Base-by-base conservation (phyloP, 225 moss, liverwort and hornwort genomes). In the Pseudoscleropodium purum region DNA sequence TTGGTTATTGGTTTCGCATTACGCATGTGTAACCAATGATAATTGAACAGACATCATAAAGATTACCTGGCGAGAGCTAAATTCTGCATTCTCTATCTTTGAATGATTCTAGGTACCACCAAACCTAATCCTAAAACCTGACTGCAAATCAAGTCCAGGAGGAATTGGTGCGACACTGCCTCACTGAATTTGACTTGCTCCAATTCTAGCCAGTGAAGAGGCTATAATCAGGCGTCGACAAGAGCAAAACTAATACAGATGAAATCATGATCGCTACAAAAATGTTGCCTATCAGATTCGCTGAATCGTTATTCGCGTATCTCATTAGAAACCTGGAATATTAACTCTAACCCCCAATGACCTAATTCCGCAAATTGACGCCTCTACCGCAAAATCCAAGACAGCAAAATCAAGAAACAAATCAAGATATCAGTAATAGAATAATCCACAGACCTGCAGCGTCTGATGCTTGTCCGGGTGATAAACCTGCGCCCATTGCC, bases 381-480 rank as follows among this genome's bases (percentile, higher is more conserved):
- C 41, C 26, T 34, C 24, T 17, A 34, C 67, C 74, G 24, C 66
- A 39, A 54, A 74, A 45, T n/a, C 27, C 72, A n/a, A 24, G 10
- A 41, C 11, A 51, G 26, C 0, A 16, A 33, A 65, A 86, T 33
- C 57, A 59, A 83, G 24, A 62, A 79, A 83, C 4, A 34, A 81
- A 41, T 23, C 18, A 65, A 8, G 65, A 18, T 11, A 70, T 29
- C 43, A 77, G 19, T 12, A 45, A 64, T 33, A 34, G 23, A 36
- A 68, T 11, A 17, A 47, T 81, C 34, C 30, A 36, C 72, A 83
- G 54, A 97, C 98, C 98, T 98, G 98, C 90, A 94, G 87, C 84
- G 95, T 92, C 88, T 96, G 96, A 87, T 97, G 97, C 91, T 99
- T 99, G 93, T 99, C 97, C 51, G 99, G 99, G 87, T 99, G 99